These are phyloP conservation scores for Hypoxylon sp. DNA, from an alignment of 2,329 filamentous ascomycete species.

Conservation along the genomic window DNA sequence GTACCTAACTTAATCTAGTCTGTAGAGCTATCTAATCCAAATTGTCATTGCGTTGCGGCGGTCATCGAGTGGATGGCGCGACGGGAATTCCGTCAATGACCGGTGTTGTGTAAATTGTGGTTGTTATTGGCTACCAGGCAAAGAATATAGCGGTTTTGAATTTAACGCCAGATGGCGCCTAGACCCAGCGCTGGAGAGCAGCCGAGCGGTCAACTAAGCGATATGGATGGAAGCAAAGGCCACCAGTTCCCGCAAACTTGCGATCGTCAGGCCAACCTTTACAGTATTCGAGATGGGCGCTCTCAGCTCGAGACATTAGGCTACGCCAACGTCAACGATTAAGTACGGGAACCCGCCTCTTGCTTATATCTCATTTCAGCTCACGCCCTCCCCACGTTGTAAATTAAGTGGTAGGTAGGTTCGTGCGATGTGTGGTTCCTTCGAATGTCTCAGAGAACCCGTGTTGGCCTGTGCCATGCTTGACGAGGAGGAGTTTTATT, in stretches of 20 bases:
- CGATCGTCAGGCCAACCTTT: slow-evolving; percentile 7
- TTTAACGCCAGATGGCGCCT: slow-evolving; percentile 4
- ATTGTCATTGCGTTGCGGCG: slow-evolving; percentile 10
- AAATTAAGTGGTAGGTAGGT: slow-evolving; percentile 1
- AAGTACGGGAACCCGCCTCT: slow-evolving; percentile 23
- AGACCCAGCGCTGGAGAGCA: slow-evolving; percentile 1
- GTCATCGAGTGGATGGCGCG: not conserved
- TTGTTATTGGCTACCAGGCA: slow-evolving; percentile 2
- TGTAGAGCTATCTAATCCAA: not conserved
- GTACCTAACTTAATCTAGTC: slow-evolving; percentile 26
- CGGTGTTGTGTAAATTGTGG: no score
- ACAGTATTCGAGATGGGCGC: not conserved
- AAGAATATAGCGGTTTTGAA: not conserved
- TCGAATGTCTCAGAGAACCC: slow-evolving; percentile 13
- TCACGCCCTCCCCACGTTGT: not conserved
- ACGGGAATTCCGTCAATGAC: slow-evolving; percentile 9
- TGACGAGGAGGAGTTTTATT: slow-evolving; percentile 12
- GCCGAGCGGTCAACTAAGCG: not conserved
- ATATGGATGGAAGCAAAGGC: slow-evolving; percentile 10
- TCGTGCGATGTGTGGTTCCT: not conserved
- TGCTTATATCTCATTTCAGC: slow-evolving; percentile 14
- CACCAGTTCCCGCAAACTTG: slow-evolving; percentile 25
- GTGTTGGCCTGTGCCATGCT: slow-evolving; percentile 17
- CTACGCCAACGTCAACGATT: slow-evolving; percentile 3
- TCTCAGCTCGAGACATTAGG: slow-evolving; percentile 14